These are phyloP conservation scores for Zygoascus ofunaensis DNA, from an alignment of 805 yeast species.

Conservation along the genomic window DNA sequence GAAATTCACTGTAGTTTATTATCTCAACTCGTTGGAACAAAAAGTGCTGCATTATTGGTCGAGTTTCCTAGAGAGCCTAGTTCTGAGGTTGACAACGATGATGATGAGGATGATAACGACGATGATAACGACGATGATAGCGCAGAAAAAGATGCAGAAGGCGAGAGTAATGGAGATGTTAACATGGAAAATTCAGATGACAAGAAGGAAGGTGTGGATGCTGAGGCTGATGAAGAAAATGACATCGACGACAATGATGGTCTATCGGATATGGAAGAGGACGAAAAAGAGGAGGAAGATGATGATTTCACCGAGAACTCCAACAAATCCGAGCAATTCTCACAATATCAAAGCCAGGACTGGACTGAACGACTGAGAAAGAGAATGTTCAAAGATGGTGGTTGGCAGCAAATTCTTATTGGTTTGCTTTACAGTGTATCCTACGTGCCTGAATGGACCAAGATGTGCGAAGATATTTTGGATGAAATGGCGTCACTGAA, in stretches of 20 bases:
- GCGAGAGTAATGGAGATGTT: constrained; percentile 18
- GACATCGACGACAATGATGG: constrained; percentile 16
- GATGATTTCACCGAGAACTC: constrained; percentile 22
- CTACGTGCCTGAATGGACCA: constrained; percentile 45
- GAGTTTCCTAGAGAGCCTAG: constrained; percentile 25
- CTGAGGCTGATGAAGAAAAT: constrained; percentile 20
- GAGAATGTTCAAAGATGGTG: constrained; percentile 71
- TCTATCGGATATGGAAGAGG: constrained; percentile 26
- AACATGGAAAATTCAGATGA: constrained; percentile 24
- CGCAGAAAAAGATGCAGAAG: constrained; percentile 7
- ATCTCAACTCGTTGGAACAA: constrained; percentile 42
- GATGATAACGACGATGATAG: constrained; percentile 18
- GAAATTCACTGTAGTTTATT: constrained; percentile 63
- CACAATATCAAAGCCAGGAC: constrained; percentile 18
- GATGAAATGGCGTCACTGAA: constrained; percentile 47
- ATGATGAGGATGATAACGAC: constrained; percentile 21
- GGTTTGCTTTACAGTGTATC: constrained; percentile 61
- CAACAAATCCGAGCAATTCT: constrained; percentile 13
- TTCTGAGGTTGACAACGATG: constrained; percentile 27
- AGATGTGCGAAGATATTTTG: constrained; percentile 42
- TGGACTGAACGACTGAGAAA: constrained; percentile 76
- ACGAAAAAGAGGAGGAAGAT: constrained; percentile 25
- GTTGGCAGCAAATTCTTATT: constrained; percentile 70
- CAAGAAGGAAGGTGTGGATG: constrained; percentile 24
- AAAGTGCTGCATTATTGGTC: constrained; percentile 31